Evolutionary conservation across 805 yeast species (phyloP).

Genomic region (Saturnispora mendoncae): DNA sequence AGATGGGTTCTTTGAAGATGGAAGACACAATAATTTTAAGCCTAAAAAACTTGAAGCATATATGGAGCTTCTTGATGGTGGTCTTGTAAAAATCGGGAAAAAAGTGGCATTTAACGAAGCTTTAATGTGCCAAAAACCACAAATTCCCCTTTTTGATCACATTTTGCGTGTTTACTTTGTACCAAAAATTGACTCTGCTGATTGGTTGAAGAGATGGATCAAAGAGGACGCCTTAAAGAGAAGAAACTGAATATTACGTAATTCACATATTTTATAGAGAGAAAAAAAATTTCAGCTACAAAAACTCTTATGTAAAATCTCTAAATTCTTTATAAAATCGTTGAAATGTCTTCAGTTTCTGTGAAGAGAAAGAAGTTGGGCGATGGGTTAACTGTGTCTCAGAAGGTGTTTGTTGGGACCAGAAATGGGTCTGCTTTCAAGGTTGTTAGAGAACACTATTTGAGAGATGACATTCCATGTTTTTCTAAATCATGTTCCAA

Average conservation of each 20-base stretch:
- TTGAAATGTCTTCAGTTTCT: conserved; percentile 1
- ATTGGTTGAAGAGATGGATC: conserved; percentile 63
- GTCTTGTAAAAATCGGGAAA: conserved; percentile 77
- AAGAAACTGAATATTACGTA: conserved; percentile 20
- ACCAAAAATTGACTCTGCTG: conserved; percentile 56
- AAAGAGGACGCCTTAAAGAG: conserved; percentile 49
- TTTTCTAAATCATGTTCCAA: conserved; percentile 57
- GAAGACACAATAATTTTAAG: conserved; percentile 52
- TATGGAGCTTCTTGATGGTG: conserved; percentile 79
- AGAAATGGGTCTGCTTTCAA: conserved; percentile 85
- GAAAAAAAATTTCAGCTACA: background rate
- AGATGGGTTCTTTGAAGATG: conserved; percentile 56
- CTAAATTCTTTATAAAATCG: background rate
- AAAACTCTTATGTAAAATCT: no score
- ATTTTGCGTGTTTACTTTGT: conserved; percentile 67
- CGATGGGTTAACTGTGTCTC: conserved; percentile 57
- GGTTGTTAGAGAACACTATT: conserved; percentile 87
- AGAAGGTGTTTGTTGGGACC: conserved; percentile 86
- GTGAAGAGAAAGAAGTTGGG: conserved; percentile 36
- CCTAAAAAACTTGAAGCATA: conserved; percentile 56
- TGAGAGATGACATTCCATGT: conserved; percentile 90
- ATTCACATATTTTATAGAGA: background rate
- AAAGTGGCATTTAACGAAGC: conserved; percentile 58
- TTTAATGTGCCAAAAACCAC: conserved; percentile 51
- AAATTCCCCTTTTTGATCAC: conserved; percentile 69